Base-by-base conservation (phyloP, 805 yeast species). In the Kazachstania africana region DNA sequence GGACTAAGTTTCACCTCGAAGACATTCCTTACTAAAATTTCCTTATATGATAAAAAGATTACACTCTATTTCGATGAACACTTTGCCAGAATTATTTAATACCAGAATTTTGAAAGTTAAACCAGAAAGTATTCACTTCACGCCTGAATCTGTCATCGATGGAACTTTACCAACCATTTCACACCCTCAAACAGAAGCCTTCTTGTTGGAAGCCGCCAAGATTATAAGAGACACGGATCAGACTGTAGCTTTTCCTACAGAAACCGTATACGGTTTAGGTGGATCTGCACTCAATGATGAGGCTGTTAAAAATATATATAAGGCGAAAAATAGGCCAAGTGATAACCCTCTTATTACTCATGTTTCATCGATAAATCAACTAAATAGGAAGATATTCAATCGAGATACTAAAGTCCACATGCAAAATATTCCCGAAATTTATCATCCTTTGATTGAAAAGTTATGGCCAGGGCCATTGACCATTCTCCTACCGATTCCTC, bases 381-480 rank as follows among this genome's bases (percentile, higher is more conserved):
- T 91, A 26, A 63, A 72, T 34, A 57, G 79, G 22, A 66, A 66
- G 41, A 59, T 87, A 26, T 62, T 72, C n/a, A 63, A 66, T 3
- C 42, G 41, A 3, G 33, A 30, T 2, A 25, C 38, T 16, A 44
- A 52, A 9, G 44, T 45, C 4, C 8, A 25, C 12, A 36, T 55
- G 13, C 57, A 62, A 16, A 58, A 63, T 16, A 69, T 88, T 5
- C 97, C 97, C 0, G 58, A 59, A 1, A 65, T 76, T 0, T 91
- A 91, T 51, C 56, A 61, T 20, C 68, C 72, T 0, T 62, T 91
- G 26, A 62, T 87, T 8, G 64, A 66, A 3, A 66, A 65, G 39
- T 79, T 81, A 45, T 91, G 97, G 97, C 98, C 98, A 0, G 98
- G 98, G 0, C 97, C 98, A 0, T 59, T 91, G 34, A 85, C 95